phyloP scores from a whole-genome alignment of 352 stramenopile genomes.

The Saprolegnia diclina region DNA sequence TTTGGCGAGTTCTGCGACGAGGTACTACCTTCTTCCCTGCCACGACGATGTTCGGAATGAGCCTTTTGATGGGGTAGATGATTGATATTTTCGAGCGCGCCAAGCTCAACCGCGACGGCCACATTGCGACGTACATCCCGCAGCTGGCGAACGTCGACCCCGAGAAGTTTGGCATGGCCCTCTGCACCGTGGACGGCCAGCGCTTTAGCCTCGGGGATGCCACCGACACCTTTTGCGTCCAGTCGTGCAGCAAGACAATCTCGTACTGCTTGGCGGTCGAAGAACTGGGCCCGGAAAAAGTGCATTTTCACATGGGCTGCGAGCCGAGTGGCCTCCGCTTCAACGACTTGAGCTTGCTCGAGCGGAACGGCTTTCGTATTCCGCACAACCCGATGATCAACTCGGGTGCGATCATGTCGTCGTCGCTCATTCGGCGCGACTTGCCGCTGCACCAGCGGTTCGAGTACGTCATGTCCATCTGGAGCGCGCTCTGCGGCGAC shows the following conservation, averaged over 20 bases:
- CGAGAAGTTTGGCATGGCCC: constrained; percentile 33
- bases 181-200: constrained; percentile 37
- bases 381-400: constrained; percentile 46
- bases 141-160: constrained; percentile 33
- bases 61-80: background rate
- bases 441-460: constrained; percentile 32
- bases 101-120: constrained; percentile 23
- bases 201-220: constrained; percentile 29
- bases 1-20: constrained; percentile 11
- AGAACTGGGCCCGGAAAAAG: constrained; percentile 29
- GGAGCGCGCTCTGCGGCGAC: constrained; percentile 33
- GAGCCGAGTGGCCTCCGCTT: constrained; percentile 39
- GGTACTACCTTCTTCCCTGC: too few relatives aligned
- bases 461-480: constrained; percentile 31
- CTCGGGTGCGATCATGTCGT: constrained; percentile 38
- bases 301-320: constrained; percentile 35
- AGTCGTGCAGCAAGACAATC: constrained; percentile 36
- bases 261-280: constrained; percentile 34
- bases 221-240: constrained; percentile 33
- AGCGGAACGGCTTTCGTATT: constrained; percentile 27
- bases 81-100: constrained; percentile 16
- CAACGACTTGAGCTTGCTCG: constrained; percentile 34
- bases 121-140: constrained; percentile 38
- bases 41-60: too few relatives aligned
- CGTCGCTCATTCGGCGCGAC: constrained; percentile 30